Conservation (phyloP, 2,329 filamentous ascomycete species). For the Fusarium sp. region DNA sequence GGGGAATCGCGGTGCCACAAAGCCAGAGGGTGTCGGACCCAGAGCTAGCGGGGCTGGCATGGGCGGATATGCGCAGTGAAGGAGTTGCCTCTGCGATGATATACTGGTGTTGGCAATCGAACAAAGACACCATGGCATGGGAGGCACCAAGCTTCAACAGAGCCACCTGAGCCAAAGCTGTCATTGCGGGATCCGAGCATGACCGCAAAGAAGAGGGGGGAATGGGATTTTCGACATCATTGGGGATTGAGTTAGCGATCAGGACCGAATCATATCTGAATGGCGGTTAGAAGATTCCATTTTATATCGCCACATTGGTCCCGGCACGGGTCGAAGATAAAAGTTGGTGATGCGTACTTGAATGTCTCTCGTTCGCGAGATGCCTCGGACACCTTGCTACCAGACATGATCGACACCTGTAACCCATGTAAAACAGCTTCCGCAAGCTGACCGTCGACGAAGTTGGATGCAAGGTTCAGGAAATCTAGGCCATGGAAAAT, state of each 20-base stretch:
- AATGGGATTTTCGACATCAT: slow-evolving; percentile 42
- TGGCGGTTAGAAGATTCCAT: slow-evolving; percentile 12
- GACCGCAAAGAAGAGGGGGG: slow-evolving; percentile 46
- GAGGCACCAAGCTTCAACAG: slow-evolving; percentile 58
- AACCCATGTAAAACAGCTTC: slow-evolving; percentile 14
- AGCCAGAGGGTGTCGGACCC: slow-evolving; percentile 46
- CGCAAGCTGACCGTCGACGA: background rate
- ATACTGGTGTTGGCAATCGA: slow-evolving; percentile 63
- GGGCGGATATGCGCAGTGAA: slow-evolving; percentile 53
- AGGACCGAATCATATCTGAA: slow-evolving; percentile 39
- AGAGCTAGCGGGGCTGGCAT: slow-evolving; percentile 35
- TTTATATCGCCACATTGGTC: background rate
- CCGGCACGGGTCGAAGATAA: background rate
- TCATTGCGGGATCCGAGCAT: slow-evolving; percentile 58
- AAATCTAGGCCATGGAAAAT: slow-evolving; percentile 9
- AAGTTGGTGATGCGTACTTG: slow-evolving; percentile 39
- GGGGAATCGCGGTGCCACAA: slow-evolving; percentile 52
- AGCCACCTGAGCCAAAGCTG: slow-evolving; percentile 64
- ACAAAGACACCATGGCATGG: slow-evolving; percentile 64
- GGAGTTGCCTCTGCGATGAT: slow-evolving; percentile 66
- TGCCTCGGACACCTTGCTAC: slow-evolving; percentile 39
- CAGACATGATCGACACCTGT: slow-evolving; percentile 20
- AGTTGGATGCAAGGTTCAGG: background rate
- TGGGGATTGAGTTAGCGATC: slow-evolving; percentile 35
- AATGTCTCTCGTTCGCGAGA: slow-evolving; percentile 53